Conservation (phyloP, 768 basidiomycete species). For the Kwoniella botswanensis region DNA sequence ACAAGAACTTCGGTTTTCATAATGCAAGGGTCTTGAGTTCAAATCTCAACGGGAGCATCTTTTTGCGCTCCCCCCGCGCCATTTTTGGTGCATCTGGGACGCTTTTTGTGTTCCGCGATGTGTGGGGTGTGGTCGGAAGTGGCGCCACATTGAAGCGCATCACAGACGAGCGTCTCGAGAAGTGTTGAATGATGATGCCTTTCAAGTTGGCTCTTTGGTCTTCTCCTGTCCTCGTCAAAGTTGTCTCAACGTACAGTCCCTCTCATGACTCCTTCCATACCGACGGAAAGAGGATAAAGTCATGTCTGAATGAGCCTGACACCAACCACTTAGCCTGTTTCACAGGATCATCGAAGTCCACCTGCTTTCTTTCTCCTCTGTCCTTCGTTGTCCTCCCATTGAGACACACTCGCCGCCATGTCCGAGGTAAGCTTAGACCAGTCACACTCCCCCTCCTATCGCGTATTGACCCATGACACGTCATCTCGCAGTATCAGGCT, state of each 20-base stretch:
- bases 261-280: no score
- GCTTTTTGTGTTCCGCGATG: background rate
- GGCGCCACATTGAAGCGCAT: no score
- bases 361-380: no score
- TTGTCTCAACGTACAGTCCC: no score
- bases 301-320: no score
- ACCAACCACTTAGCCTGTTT: background rate
- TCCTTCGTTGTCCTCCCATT: background rate
- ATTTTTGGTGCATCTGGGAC: no score
- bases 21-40: slow-evolving; percentile 27
- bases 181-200: no score
- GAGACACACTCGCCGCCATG: slow-evolving; percentile 11
- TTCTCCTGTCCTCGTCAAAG: no score
- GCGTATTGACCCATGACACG: background rate
- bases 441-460: background rate
- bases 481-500: slow-evolving; percentile 37
- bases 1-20: background rate
- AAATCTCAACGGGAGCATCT: slow-evolving; percentile 21
- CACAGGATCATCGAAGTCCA: background rate
- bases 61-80: background rate
- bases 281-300: no score
- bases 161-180: no score
- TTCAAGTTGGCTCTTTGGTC: no score
- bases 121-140: background rate
- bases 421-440: slow-evolving; percentile 19